Conservation (phyloP, 2,329 filamentous ascomycete species). For the Thermoascus crustaceus region DNA sequence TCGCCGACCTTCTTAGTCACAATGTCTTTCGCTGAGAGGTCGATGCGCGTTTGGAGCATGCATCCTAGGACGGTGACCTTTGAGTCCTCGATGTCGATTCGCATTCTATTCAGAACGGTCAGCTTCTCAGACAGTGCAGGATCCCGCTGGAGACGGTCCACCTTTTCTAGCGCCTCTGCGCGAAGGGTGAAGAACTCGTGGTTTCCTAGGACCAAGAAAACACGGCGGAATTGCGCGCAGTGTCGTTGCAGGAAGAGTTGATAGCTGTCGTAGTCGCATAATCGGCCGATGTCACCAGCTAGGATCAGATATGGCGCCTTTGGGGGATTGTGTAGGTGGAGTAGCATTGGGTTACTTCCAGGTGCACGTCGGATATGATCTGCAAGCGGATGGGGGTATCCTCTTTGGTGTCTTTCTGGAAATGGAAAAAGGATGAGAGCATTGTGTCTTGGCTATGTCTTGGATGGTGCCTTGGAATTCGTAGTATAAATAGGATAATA, state of each 20-base stretch:
- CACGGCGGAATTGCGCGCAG: constrained; percentile 15
- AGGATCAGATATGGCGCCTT: constrained; percentile 16
- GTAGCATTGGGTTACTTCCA: constrained; percentile 18
- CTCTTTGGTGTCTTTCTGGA: no score
- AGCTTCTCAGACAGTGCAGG: constrained; percentile 9
- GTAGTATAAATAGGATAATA: no score
- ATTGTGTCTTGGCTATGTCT: no score
- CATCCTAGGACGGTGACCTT: constrained; percentile 45
- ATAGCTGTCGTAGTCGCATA: constrained; percentile 14
- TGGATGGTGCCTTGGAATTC: no score
- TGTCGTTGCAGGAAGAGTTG: constrained; percentile 18
- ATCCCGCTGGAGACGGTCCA: constrained; percentile 12
- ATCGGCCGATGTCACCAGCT: constrained; percentile 27
- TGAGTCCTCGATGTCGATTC: constrained; percentile 11
- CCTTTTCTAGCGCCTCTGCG: constrained; percentile 10
- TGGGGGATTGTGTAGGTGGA: constrained; percentile 13
- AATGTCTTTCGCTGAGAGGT: constrained; percentile 24
- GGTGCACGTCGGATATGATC: constrained; percentile 20
- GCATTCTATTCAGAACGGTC: constrained; percentile 12
- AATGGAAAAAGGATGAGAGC: no score
- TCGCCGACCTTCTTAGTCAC: constrained; percentile 43
- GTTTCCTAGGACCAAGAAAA: constrained; percentile 27
- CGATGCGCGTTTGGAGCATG: constrained; percentile 47
- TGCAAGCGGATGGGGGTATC: no score
- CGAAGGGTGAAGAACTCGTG: constrained; percentile 24